Base-by-base conservation (phyloP, 192 early-diverging fungal species). In the Backusella morwellensis region DNA sequence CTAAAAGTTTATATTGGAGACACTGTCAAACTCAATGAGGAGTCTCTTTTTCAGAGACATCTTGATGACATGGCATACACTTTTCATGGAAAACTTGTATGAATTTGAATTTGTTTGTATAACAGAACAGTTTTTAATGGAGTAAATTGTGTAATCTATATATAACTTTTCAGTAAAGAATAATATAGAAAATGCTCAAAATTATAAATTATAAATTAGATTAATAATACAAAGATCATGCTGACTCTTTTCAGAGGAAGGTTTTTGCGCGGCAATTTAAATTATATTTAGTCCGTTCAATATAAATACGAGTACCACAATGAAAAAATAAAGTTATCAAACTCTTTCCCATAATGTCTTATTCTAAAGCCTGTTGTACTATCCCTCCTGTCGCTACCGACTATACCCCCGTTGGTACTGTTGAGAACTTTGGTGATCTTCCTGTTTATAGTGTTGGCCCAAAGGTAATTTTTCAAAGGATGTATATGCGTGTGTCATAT, bases 361-460 rank as follows among this genome's bases (percentile, higher is more conserved):
- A 40, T 26, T 54, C 80, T 35, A 56, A 74, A 70, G 82, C 78
- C 56, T 80, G 82, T 66, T 77, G 75, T 47, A 17, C 50, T 42
- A 77, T 79, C 8, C 78, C 78, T 34, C 75, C 78, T 54, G 78
- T 83, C 44, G 32, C 23, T 1, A 66, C 75, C 35, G 44, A 83
- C 70, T 83, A 83, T 66, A 35, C 59, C n/a, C 66, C 82, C 38
- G 42, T 71, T 41, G 82, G 82, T 35, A 36, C 41, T 29, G 41
- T 74, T 19, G 74, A 70, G 1, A 75, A 73, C 17, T n/a, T 80
- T 34, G 82, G 67, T 35, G 78, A 80, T 21, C 29, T 83, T 40
- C 42, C 68, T 21, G 75, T 80, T 40, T 83, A 83, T 32, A 66
- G 42, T 21, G 75, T 74, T 66, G 82, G 82, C 15, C 75, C 78